Base-by-base conservation (phyloP, 441 rosid species). In the Isatis lusitanica region DNA sequence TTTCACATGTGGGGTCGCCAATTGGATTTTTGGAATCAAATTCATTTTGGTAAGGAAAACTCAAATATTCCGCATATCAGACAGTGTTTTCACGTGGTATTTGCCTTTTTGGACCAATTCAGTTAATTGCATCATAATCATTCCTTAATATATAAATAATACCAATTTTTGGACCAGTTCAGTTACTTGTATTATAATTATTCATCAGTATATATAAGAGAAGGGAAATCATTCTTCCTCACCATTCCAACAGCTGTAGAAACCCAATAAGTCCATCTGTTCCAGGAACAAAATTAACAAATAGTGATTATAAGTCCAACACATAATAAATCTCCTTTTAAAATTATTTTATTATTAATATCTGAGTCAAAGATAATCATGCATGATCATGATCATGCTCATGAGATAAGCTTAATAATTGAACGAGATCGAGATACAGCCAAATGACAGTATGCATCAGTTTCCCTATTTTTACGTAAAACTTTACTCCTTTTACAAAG, bases 221-320 rank as follows among this genome's bases (percentile, higher is more conserved):
- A 55, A 3, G 10, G n/a, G 11, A 18, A 66, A 24, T 16, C 1
- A 48, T 35, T 50, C 85, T 68, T 56, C 24, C 61, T 56, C 80
- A 90, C 97, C 91, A 36, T 86, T 86, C 88, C 85, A 75, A 62
- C 81, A 88, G 62, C 76, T 71, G 79, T 83, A 78, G 68, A 74
- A 80, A 12, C 86, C 83, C 84, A 87, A 65, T 51, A 85, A 75
- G 63, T 88, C 80, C 96, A 92, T 88, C 97, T 92, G 87, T 84
- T 59, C 9, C 33, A 40, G 47, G 47, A 56, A 1, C 9, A 64
- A 26, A 31, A 28, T 1, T 6, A 16, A 55, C 18, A 66, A 36
- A 0, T 8, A 44, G 0, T 11, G 42, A 70, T 70, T 39, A 33
- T 10, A 56, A 13, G 18, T 55, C 39, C 8, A 42, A 60, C n/a